Conservation (phyloP, 345 rosid genomes). For the Balakata baccata region DNA sequence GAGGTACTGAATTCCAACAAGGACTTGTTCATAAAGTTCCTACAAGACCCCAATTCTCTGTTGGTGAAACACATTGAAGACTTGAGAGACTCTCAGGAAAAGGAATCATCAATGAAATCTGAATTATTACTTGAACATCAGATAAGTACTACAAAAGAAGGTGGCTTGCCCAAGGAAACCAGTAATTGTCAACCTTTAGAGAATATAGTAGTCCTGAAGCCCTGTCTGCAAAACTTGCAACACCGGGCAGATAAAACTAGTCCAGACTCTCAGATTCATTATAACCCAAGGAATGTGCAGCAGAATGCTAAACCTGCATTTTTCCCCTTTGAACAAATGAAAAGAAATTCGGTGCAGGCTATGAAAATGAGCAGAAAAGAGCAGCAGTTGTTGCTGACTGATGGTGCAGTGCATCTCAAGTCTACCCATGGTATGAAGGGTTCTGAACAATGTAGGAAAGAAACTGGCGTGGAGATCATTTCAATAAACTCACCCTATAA, state of each 20-base stretch:
- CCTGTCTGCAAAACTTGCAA: slow-evolving; percentile 34
- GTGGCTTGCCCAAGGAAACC: slow-evolving; percentile 20
- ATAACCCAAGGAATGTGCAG: slow-evolving; percentile 23
- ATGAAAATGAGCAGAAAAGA: slow-evolving; percentile 41
- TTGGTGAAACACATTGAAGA: slow-evolving; percentile 55
- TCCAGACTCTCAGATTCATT: slow-evolving; percentile 22
- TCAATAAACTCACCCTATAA: slow-evolving; percentile 19
- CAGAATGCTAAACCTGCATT: slow-evolving; percentile 32
- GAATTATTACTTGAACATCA: slow-evolving; percentile 11
- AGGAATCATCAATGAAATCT: slow-evolving; percentile 16
- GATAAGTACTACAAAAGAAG: slow-evolving; percentile 13
- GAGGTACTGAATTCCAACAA: slow-evolving; percentile 64
- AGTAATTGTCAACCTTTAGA: slow-evolving; percentile 24
- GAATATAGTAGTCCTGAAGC: slow-evolving; percentile 50
- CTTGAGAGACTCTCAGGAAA: slow-evolving; percentile 40
- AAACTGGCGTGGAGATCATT: slow-evolving; percentile 20
- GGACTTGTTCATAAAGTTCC: slow-evolving; percentile 58
- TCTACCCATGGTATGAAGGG: slow-evolving; percentile 6
- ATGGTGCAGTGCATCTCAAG: slow-evolving; percentile 8
- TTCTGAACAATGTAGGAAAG: slow-evolving; percentile 25
- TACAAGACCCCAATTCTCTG: slow-evolving; percentile 72
- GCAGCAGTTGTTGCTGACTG: slow-evolving; percentile 16
- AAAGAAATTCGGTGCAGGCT: slow-evolving; percentile 56
- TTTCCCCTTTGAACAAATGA: slow-evolving; percentile 51
- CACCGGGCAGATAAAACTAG: slow-evolving; percentile 14